phyloP scores from a whole-genome alignment of 2,329 filamentous ascomycete genomes.

The Aspergillus tubingensis region DNA sequence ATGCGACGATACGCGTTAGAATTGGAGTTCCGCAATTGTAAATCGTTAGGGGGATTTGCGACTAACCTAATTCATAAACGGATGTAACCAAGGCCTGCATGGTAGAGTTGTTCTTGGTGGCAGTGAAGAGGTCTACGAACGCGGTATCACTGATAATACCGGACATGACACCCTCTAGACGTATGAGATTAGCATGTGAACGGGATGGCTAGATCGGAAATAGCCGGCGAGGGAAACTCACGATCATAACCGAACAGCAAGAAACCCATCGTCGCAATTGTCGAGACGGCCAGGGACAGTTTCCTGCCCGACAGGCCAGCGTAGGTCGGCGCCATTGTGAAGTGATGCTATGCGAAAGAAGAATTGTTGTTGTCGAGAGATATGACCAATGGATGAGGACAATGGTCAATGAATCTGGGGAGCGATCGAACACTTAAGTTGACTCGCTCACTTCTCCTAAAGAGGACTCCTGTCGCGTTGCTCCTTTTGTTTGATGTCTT shows the following conservation, averaged over 20 bases:
- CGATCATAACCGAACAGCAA: conserved; percentile 62
- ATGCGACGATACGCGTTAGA: neutral
- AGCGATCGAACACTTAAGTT: conserved; percentile 3
- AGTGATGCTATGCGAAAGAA: neutral
- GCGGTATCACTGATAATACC: conserved; percentile 39
- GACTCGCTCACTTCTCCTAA: neutral
- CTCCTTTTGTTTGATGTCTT: neutral
- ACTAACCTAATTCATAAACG: conserved; percentile 33
- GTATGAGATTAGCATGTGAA: conserved; percentile 1
- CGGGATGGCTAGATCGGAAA: too few species aligned
- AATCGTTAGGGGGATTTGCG: neutral
- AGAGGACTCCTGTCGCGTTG: neutral
- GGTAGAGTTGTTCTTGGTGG: conserved; percentile 40
- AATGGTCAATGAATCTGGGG: neutral
- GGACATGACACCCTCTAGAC: conserved; percentile 42
- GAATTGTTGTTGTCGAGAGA: neutral
- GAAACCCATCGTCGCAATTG: conserved; percentile 66
- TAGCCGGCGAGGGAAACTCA: conserved; percentile 26
- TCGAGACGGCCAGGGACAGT: conserved; percentile 60
- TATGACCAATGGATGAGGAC: neutral
- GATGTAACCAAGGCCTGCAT: conserved; percentile 39
- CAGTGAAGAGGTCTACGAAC: conserved; percentile 38
- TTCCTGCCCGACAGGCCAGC: conserved; percentile 61
- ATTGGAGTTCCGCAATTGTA: neutral
- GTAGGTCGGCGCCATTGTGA: conserved; percentile 55